These are phyloP conservation scores for Lasiodiplodia hormozganensis DNA, from an alignment of 2,329 filamentous ascomycete genomes.

Conservation along the genomic window DNA sequence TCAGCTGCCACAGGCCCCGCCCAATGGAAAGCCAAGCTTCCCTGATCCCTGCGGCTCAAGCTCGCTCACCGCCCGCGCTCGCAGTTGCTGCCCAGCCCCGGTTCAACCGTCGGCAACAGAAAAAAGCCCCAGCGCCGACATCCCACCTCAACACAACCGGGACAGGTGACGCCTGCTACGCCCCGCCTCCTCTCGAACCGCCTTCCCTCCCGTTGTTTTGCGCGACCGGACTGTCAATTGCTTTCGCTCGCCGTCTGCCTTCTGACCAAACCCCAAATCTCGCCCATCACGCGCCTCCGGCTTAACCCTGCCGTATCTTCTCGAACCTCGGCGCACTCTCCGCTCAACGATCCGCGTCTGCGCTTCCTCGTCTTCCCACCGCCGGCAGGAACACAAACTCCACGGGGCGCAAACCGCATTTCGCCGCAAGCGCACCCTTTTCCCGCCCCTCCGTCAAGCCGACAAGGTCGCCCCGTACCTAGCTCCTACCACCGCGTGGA, in stretches of 20 bases:
- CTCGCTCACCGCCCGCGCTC: constrained; percentile 14
- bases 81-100: constrained; percentile 7
- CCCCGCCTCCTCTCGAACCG: not conserved
- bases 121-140: constrained; percentile 24
- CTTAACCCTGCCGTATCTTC: not conserved
- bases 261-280: not conserved
- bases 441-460: not conserved
- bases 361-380: constrained; percentile 5
- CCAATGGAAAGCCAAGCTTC: not conserved
- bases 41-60: constrained; percentile 6
- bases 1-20: constrained; percentile 6
- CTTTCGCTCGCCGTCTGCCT: not conserved
- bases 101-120: constrained; percentile 18
- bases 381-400: not conserved
- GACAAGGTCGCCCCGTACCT: not conserved
- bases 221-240: not conserved
- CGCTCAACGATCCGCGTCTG: constrained; percentile 1
- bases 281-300: not conserved
- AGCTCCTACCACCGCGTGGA: not conserved
- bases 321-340: constrained; percentile 15
- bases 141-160: constrained; percentile 25
- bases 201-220: no score
- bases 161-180: not conserved
- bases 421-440: not conserved
- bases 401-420: not conserved